Evolutionary conservation across 495 filamentous ascomycete species (phyloP).

Genomic region (Cercophora samala): DNA sequence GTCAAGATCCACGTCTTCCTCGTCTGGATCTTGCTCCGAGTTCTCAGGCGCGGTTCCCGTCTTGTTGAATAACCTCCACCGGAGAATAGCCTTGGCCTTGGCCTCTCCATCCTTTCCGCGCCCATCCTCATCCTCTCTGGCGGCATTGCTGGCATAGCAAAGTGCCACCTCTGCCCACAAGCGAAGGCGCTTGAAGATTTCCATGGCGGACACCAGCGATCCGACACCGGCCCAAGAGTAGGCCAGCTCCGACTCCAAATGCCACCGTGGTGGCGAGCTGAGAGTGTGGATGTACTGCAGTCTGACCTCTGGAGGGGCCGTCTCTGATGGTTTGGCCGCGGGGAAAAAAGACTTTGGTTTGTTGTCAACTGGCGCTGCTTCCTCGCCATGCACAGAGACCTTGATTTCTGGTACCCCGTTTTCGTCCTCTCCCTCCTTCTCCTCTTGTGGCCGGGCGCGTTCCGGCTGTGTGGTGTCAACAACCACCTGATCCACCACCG

Average conservation of each 20-base stretch:
- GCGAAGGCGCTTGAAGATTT: slow-evolving; percentile 91
- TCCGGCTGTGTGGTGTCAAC: slow-evolving; percentile 65
- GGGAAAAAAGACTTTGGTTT: slow-evolving; percentile 78
- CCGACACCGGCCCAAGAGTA: slow-evolving; percentile 85
- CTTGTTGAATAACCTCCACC: slow-evolving; percentile 70
- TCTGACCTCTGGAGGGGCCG: slow-evolving; percentile 70
- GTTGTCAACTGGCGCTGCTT: slow-evolving; percentile 11
- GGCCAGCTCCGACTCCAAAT: slow-evolving; percentile 88
- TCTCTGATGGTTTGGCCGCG: slow-evolving; percentile 67
- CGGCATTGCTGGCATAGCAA: slow-evolving; percentile 62
- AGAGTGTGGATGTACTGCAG: slow-evolving; percentile 79
- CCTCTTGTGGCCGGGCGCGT: slow-evolving; percentile 16
- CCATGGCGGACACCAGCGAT: slow-evolving; percentile 81
- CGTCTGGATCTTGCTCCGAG: slow-evolving; percentile 45
- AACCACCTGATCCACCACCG: slow-evolving; percentile 92
- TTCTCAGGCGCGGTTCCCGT: slow-evolving; percentile 34
- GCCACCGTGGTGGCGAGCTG: slow-evolving; percentile 82
- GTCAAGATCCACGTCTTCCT: slow-evolving; percentile 46
- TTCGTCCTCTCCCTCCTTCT: slow-evolving; percentile 23
- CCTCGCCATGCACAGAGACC: slow-evolving; percentile 31
- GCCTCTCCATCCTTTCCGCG: slow-evolving; percentile 59
- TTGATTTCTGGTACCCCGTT: slow-evolving; percentile 38
- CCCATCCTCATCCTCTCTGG: slow-evolving; percentile 62
- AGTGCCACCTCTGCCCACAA: slow-evolving; percentile 96
- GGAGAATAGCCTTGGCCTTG: slow-evolving; percentile 71